Evolutionary conservation across 352 stramenopile genomes (phyloP).

Genomic region (Globisporangium cystogenes): DNA sequence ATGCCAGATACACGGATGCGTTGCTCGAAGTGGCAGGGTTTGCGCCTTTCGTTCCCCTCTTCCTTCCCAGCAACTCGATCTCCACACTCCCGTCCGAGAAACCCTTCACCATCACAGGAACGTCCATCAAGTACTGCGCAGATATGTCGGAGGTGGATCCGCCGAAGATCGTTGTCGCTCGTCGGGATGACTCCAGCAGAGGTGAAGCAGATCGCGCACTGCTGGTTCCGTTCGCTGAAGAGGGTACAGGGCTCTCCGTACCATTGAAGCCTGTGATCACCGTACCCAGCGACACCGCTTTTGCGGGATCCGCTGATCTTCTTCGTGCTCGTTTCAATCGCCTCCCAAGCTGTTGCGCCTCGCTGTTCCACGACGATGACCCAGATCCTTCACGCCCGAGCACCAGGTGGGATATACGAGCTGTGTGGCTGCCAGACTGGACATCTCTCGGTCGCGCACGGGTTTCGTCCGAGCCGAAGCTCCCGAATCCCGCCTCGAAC

Average conservation of each 20-base stretch:
- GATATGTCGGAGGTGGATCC: constrained; percentile 1
- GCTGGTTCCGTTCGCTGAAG: constrained; percentile 23
- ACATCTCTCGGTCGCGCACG: not conserved
- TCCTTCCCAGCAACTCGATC: constrained; percentile 24
- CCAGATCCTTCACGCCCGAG: constrained; percentile 29
- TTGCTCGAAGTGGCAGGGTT: constrained; percentile 3
- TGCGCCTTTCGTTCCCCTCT: constrained; percentile 6
- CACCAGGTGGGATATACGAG: constrained; percentile 39
- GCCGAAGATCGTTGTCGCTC: constrained; percentile 1
- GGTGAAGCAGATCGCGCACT: constrained; percentile 9
- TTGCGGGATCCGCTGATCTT: constrained; percentile 1
- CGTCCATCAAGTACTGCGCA: constrained; percentile 44
- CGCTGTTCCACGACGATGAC: constrained; percentile 26
- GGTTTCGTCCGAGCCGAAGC: not conserved
- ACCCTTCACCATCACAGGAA: constrained; percentile 44
- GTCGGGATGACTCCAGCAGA: not conserved
- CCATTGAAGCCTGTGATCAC: not conserved
- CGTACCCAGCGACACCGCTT: not conserved
- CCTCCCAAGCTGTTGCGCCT: constrained; percentile 20
- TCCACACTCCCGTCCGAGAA: constrained; percentile 45
- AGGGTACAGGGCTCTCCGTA: constrained; percentile 7
- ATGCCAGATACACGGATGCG: constrained; percentile 13
- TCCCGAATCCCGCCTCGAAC: constrained; percentile 21
- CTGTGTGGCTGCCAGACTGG: not conserved
- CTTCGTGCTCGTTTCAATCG: constrained; percentile 16